Percentiles rank a stretch among this genome's conserved stretches.
Evolutionary conservation across 2,329 filamentous ascomycete genomes (phyloP).

Genomic region (Penicillium corylophilum): DNA sequence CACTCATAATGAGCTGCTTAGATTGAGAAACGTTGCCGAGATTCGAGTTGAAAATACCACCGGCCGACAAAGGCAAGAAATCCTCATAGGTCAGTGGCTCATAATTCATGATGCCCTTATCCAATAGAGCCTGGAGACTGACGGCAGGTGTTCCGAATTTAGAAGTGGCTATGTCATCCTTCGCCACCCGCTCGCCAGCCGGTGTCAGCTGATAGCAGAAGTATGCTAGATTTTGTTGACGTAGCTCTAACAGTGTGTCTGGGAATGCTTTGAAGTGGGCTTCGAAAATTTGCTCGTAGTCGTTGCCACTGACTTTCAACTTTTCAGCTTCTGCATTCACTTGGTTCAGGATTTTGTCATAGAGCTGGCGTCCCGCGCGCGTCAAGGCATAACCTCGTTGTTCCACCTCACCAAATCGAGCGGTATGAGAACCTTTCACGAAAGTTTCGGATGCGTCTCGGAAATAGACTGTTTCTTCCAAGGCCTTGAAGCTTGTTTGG

Average conservation of each 20-base stretch:
- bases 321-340: slow-evolving; percentile 19
- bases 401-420: slow-evolving; percentile 56
- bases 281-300: slow-evolving; percentile 23
- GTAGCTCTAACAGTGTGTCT: slow-evolving; percentile 43
- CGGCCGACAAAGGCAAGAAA: slow-evolving; percentile 54
- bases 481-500: slow-evolving; percentile 55
- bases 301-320: neutral
- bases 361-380: slow-evolving; percentile 44
- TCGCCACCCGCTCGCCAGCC: slow-evolving; percentile 1
- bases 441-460: slow-evolving; percentile 13
- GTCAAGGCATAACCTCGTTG: slow-evolving; percentile 55
- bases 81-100: slow-evolving; percentile 55
- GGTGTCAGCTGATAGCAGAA: slow-evolving; percentile 36
- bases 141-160: neutral
- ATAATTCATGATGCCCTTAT: slow-evolving; percentile 33
- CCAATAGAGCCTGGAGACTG: slow-evolving; percentile 34
- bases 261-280: slow-evolving; percentile 42
- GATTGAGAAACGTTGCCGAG: slow-evolving; percentile 25
- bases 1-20: slow-evolving; percentile 24
- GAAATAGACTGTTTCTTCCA: slow-evolving; percentile 51
- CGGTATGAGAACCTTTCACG: slow-evolving; percentile 46
- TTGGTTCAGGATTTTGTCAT: slow-evolving; percentile 45
- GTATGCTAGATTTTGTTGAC: slow-evolving; percentile 40
- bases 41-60: slow-evolving; percentile 54
- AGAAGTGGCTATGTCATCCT: neutral